phyloP scores from a whole-genome alignment of 2,329 filamentous ascomycete genomes.

The Grosmannia penicillata region DNA sequence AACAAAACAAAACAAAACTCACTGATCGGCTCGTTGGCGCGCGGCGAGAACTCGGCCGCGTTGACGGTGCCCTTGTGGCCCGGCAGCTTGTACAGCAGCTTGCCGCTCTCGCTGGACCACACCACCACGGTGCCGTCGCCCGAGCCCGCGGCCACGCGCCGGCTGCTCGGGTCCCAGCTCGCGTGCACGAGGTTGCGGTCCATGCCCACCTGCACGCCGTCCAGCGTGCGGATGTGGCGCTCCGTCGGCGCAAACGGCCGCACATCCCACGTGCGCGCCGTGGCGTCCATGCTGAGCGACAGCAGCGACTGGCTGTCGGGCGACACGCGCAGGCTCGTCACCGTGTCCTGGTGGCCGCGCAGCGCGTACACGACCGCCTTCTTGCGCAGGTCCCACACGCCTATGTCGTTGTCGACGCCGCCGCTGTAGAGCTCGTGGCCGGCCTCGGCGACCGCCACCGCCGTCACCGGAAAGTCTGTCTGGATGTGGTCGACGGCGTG shows the following conservation, averaged over 20 bases:
- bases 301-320: conserved; percentile 82
- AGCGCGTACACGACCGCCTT: conserved; percentile 78
- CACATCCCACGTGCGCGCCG: conserved; percentile 90
- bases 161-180: conserved; percentile 78
- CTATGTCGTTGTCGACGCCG: conserved; percentile 93
- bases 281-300: conserved; percentile 88
- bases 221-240: conserved; percentile 72
- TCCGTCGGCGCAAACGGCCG: conserved; percentile 85
- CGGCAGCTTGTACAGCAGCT: conserved; percentile 84
- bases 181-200: conserved; percentile 87
- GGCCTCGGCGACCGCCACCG: conserved; percentile 79
- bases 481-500: conserved; percentile 76
- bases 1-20: conserved; percentile 27
- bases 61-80: conserved; percentile 94
- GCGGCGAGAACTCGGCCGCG: conserved; percentile 79
- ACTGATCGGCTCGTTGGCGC: conserved; percentile 73
- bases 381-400: conserved; percentile 93
- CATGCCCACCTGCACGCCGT: conserved; percentile 73
- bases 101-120: conserved; percentile 81
- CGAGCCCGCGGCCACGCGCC: conserved; percentile 76
- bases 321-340: conserved; percentile 82
- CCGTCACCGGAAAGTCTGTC: conserved; percentile 84
- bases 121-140: conserved; percentile 84
- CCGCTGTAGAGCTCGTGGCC: conserved; percentile 93
- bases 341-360: conserved; percentile 78